These are phyloP conservation scores for Sporisorium scitamineum DNA, from an alignment of 1,284 basidiomycete genomes.

Conservation along the genomic window DNA sequence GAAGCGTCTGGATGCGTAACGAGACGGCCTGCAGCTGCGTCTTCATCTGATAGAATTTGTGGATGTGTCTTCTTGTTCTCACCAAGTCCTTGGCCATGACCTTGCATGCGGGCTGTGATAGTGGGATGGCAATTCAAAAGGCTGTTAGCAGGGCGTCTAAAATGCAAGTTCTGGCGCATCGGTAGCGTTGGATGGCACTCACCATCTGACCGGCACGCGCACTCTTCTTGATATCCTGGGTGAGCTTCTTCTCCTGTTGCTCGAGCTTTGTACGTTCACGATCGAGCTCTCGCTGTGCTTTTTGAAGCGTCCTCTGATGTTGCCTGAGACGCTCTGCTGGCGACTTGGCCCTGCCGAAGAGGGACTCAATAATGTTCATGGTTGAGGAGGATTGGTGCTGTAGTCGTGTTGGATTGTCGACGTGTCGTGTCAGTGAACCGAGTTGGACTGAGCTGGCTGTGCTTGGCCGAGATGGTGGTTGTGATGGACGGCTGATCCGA, in stretches of 20 bases:
- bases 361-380: conserved; percentile 59
- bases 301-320: conserved; percentile 93
- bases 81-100: conserved; percentile 99
- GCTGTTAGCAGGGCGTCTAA: not conserved
- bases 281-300: conserved; percentile 96
- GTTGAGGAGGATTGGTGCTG: not conserved
- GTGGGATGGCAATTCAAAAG: not conserved
- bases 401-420: not conserved
- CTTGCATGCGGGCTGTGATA: conserved; percentile 76
- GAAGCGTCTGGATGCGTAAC: conserved; percentile 92
- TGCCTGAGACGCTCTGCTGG: conserved; percentile 95
- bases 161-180: not conserved
- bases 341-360: conserved; percentile 89
- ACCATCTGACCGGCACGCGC: conserved; percentile 97
- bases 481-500: not conserved
- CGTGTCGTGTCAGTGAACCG: not conserved
- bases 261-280: conserved; percentile 94
- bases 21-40: conserved; percentile 97
- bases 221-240: conserved; percentile 92
- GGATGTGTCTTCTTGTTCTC: conserved; percentile 90
- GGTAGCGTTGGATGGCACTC: conserved; percentile 59
- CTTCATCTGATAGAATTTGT: conserved; percentile 99
- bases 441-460: too few species aligned
- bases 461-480: too few species aligned
- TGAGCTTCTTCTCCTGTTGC: conserved; percentile 76